Evolutionary conservation across 371 early-diverging fungal genomes (phyloP).

Genomic region (Mucor saturninus): DNA sequence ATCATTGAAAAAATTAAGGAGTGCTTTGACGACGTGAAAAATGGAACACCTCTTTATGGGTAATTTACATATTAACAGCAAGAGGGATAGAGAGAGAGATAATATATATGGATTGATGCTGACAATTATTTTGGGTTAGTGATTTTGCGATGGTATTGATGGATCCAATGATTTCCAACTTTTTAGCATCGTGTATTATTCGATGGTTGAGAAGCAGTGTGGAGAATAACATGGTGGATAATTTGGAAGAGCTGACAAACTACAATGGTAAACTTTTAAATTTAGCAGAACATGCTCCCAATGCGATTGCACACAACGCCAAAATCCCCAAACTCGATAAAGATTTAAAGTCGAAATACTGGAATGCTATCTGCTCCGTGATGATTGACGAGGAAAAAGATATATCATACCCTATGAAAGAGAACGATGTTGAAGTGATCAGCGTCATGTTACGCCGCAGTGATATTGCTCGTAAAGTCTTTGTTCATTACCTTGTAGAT

Average conservation of each 20-base stretch:
- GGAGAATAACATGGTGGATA: slow-evolving; percentile 29
- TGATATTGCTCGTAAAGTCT: slow-evolving; percentile 61
- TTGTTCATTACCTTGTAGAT: slow-evolving; percentile 58
- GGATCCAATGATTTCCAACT: slow-evolving; percentile 64
- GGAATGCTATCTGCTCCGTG: slow-evolving; percentile 37
- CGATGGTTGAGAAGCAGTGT: slow-evolving; percentile 43
- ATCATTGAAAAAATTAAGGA: slow-evolving; percentile 67
- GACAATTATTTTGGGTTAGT: slow-evolving; percentile 26
- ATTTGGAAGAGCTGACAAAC: slow-evolving; percentile 42
- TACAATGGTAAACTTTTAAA: slow-evolving; percentile 63
- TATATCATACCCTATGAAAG: slow-evolving; percentile 13
- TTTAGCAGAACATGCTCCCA: slow-evolving; percentile 59
- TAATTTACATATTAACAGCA: slow-evolving; percentile 29
- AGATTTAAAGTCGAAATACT: slow-evolving; percentile 36
- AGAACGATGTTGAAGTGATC: slow-evolving; percentile 15
- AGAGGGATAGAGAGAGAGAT: not conserved
- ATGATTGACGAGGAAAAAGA: slow-evolving; percentile 42
- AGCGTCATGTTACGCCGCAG: slow-evolving; percentile 33
- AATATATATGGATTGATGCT: not conserved
- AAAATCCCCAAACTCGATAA: slow-evolving; percentile 49
- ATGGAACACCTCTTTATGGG: slow-evolving; percentile 64
- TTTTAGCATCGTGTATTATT: slow-evolving; percentile 48
- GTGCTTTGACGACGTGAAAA: slow-evolving; percentile 66
- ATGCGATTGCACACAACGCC: slow-evolving; percentile 28
- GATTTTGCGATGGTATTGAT: slow-evolving; percentile 68